Evolutionary conservation across 1,284 basidiomycete species (phyloP), one percentile per base, ranked within the genome.

Genomic region (Clitocybe nebularis): DNA sequence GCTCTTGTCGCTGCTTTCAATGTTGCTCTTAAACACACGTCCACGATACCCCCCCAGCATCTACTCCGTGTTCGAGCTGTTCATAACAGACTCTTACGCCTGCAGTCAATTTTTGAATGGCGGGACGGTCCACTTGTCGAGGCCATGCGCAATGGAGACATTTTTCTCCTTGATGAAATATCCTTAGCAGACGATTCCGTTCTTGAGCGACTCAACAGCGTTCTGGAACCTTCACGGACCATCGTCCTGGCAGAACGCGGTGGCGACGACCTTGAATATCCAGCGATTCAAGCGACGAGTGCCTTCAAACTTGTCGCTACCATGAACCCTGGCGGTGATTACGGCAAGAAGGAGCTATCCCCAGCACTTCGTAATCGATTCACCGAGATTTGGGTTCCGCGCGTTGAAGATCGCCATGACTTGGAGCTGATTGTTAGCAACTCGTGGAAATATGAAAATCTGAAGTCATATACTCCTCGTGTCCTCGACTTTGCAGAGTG

Each of bases 261-360:
- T 0, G 92, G 91, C 3, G 77, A 76, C 25, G 79, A 85, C 45
- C 70, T 80, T 9, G 83, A 84, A 26, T 72, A 85, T 48, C 79
- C 86, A 14, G 74, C 75, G 10, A 72, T 97, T 36, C 69, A 66
- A 21, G 93, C 91, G 1, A 60, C 70, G 9, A 63, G 72, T 2
- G 66, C 67, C 2, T 99, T 99, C 74, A 87, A 95, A 60, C 79
- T 99, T 26, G 73, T 98, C 0, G 94, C 96, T 1, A 99, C 96
- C 0, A 99, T 99, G 96, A 99, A 99, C 61, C 96, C 96, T 0
- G 96, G 96, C 24, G 96, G 96, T 25, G 96, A 99, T 61, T 99
- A 96, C 56, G 96, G 96, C 28, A 99, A 99, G 71, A 99, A 99
- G 62, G 96, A 99, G 61, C 74, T 99, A 3, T 98, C 94, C 0